These are phyloP conservation scores for Alternaria postmessia DNA, from an alignment of 2,329 filamentous ascomycete genomes.

Conservation along the genomic window DNA sequence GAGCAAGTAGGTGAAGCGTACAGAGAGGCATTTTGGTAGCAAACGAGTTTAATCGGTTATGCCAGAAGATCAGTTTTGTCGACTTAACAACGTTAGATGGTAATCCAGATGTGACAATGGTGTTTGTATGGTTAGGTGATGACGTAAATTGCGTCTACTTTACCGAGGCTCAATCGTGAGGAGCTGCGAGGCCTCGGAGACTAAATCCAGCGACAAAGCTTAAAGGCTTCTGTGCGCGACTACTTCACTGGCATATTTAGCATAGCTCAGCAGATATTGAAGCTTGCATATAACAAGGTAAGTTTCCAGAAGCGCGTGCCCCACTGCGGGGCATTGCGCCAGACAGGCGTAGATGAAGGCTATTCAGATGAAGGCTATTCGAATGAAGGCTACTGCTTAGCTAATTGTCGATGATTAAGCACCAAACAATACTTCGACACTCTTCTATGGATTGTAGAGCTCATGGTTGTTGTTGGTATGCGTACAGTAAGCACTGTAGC, in stretches of 20 bases:
- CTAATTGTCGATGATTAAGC: not conserved
- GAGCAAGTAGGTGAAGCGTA: constrained; percentile 57
- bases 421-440: not conserved
- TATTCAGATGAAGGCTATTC: not conserved
- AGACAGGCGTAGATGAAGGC: not conserved
- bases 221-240: not conserved
- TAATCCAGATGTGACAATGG: not conserved
- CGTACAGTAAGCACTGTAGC: not conserved
- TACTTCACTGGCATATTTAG: not conserved
- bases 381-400: not conserved
- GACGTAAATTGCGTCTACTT: constrained; percentile 28
- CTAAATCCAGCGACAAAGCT: not conserved
- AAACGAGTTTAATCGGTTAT: not conserved
- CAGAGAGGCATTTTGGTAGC: constrained; percentile 58
- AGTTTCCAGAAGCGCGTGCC: not conserved
- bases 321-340: not conserved
- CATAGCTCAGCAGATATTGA: not conserved
- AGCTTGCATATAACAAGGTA: not conserved
- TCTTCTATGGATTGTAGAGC: not conserved
- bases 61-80: not conserved
- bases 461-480: not conserved
- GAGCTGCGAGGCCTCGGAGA: constrained; percentile 6
- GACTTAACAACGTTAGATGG: not conserved
- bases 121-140: constrained; percentile 17
- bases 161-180: constrained; percentile 33